Conservation (phyloP, 2,329 filamentous ascomycete species). For the Botrytis paeoniae region DNA sequence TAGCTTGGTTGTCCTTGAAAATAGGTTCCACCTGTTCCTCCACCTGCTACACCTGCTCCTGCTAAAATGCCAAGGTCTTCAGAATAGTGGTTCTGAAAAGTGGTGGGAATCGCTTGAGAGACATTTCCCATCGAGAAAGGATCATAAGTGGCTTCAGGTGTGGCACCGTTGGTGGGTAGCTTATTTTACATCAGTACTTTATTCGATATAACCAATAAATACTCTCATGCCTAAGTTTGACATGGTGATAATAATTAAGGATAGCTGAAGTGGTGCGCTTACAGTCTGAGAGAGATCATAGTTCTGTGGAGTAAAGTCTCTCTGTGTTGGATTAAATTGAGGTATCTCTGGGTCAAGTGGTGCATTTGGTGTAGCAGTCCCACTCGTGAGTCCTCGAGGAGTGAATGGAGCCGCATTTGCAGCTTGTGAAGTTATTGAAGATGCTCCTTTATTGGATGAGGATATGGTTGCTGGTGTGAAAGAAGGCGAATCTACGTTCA, state of each 20-base stretch:
- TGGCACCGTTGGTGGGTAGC: constrained; percentile 47
- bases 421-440: constrained; percentile 77
- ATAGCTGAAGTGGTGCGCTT: constrained; percentile 32
- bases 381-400: constrained; percentile 55
- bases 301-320: constrained; percentile 57
- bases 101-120: constrained; percentile 48
- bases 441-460: constrained; percentile 60
- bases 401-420: constrained; percentile 87
- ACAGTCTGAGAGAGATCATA: constrained; percentile 53
- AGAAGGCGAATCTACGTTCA: constrained; percentile 94
- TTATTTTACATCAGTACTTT: constrained; percentile 32
- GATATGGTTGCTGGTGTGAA: constrained; percentile 70
- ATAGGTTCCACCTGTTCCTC: constrained; percentile 54
- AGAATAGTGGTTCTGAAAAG: constrained; percentile 72
- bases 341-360: constrained; percentile 40
- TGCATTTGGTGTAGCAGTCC: constrained; percentile 35
- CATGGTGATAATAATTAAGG: not conserved
- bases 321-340: constrained; percentile 54
- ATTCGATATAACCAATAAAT: not conserved
- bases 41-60: not conserved
- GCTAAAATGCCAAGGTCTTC: constrained; percentile 58
- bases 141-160: constrained; percentile 56
- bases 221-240: not conserved
- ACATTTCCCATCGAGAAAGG: constrained; percentile 61
- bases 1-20: constrained; percentile 59